Base-by-base conservation (phyloP, 2,329 filamentous ascomycete species). In the Fusarium goolgardi region DNA sequence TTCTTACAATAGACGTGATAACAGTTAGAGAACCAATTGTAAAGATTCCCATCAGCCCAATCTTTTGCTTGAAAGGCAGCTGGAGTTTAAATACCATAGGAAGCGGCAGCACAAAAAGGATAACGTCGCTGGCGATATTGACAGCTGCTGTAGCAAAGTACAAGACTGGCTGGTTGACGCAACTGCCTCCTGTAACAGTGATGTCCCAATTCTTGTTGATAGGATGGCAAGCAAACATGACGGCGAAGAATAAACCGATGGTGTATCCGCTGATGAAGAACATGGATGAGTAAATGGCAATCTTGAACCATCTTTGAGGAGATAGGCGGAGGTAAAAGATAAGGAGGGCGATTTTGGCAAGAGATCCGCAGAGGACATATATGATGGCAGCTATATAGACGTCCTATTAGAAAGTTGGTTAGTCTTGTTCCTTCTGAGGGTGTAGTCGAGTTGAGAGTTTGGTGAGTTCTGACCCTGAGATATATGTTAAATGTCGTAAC, bases 81-180 rank as follows among this genome's bases (percentile, higher is more conserved):
- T 82, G 79, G 1, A 85, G 70, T n/a, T 75, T 76, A 27, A 81
- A 70, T 1, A 86, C 75, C 35, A 83, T 82, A 1, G 79, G 80
- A 29, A 85, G 78, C 0, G 84, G 84, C 3, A 86, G 68, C 1
- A 78, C 65, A 47, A 84, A 83, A 18, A 84, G 78, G 8, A 84
- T 66, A 6, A 86, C 51, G 65, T 85, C 83, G 10, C 82, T 83
- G 18, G 79, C 55, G 45, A 85, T 82, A 59, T 84, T 84, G 20
- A 82, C 75, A 5, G 78, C 79, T 0, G 83, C 82, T 16, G 83
- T 84, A 35, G 80, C 77, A 32, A 85, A 80, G 69, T 84, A 85
- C 27, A 85, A 79, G 2, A 78, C 74, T n/a, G 82, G 78, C 23
- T 79, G 78, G 46, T 83, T 75, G 41, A 86, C 76, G 58, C 84